Base-by-base conservation (phyloP, 2,329 filamentous ascomycete genomes). In the Hypoxylon sp. region DNA sequence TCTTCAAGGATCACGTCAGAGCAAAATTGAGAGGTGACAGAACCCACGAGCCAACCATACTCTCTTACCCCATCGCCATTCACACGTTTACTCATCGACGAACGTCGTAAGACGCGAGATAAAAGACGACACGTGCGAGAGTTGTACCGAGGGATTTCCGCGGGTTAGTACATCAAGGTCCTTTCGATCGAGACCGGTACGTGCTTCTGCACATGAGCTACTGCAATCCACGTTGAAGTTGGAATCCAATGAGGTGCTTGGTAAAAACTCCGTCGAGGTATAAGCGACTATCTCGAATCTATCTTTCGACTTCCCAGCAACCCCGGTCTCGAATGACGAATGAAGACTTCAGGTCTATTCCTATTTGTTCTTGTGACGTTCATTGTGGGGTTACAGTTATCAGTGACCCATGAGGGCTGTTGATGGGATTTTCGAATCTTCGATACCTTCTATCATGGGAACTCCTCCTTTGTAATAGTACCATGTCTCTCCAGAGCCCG, bases 191-290 rank as follows among this genome's bases (percentile, higher is more conserved):
- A n/a, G n/a, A n/a, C n/a, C n/a, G n/a, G n/a, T n/a, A n/a, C n/a
- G n/a, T n/a, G n/a, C n/a, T n/a, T n/a, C n/a, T n/a, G n/a, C n/a
- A n/a, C 12, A 26, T 21, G 2, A 15, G 13, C 19, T 35, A 12
- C 34, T 41, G 23, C 17, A 21, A 23, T 20, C 41, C 5, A 19
- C 23, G 19, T n/a, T 29, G 21, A 8, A n/a, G 11, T 23, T 42
- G 31, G 35, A 54, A 46, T 20, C 45, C 51, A 54, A 51, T 37
- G 30, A 47, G 7, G 13, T 40, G 27, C 17, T 49, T 3, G 37
- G 37, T 41, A 57, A 54, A 57, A 55, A 57, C 55, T 57, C 55
- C 55, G 55, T 29, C 20, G 8, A n/a, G 7, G 19, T 9, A 34
- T 53, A 53, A 54, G 40, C 37, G 40, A 25, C 7, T 9, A 27